Base-by-base conservation (phyloP, 2,329 filamentous ascomycete genomes). In the Ophiocordyceps camponoti-floridani region DNA sequence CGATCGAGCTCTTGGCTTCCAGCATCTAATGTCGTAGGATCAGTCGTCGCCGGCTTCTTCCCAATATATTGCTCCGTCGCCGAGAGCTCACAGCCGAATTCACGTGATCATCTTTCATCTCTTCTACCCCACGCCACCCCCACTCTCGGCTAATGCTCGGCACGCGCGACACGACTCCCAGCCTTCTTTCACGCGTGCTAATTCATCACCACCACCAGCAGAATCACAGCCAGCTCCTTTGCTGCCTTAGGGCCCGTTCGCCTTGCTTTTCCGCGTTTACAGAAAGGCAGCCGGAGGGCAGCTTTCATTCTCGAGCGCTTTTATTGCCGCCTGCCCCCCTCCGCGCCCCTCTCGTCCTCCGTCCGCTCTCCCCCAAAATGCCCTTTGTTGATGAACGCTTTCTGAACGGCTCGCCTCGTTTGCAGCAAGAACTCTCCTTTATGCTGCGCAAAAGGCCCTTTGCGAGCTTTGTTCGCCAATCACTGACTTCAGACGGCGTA, bases 61-160 rank as follows among this genome's bases (percentile, higher is more conserved):
- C 23, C 23, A 23, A 23, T 23, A 23, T 23, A 23, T 23, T 23
- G 23, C 23, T 23, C 23, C 23, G 5, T 5, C 23, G 23, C 23
- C 3, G 23, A 3, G 23, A 23, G 23, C 23, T 23, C 23, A 3
- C 23, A 23, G 23, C 3, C 5, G 23, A 3, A 23, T 23, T 23
- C 23, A 23, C 23, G 23, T n/a, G 12, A 12, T 14, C 31, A 12
- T n/a, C n/a, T 13, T 3, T 40, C 16, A 13, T 9, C 19, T 11
- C 11, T 13, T 27, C 13, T 12, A 9, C 8, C 19, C 19, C 16
- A 18, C 19, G 12, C 23, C 23, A 23, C 12, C 13, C 26, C 6
- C 10, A 40, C 38, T 40, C 38, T 56, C 58, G 58, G 56, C 52
- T 60, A 60, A 60, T 56, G 57, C 43, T 60, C 58, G 58, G 58